A percentile compares a stretch with the other conserved stretches of the same genome.
Evolutionary conservation across 768 basidiomycete genomes (phyloP).

Genomic region (Coprinopsis sp.): DNA sequence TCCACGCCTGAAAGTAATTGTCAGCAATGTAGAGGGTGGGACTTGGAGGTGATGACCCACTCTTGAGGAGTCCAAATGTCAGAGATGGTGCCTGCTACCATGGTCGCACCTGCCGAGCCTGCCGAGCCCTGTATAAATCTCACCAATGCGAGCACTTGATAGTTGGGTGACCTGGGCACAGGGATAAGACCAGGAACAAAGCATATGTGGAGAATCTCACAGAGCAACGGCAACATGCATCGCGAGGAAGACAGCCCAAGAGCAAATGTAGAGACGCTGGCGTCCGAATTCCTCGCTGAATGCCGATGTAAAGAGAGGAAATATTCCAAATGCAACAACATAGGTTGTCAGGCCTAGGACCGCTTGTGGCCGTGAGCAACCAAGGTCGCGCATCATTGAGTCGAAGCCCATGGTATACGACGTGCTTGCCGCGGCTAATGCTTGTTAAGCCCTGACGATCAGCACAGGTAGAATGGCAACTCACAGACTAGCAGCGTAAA

Average conservation of each 20-base stretch:
- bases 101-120: conserved; percentile 64
- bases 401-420: conserved; percentile 52
- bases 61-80: conserved; percentile 61
- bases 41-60: conserved; percentile 27
- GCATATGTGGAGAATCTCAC: conserved; percentile 20
- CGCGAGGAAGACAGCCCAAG: conserved; percentile 42
- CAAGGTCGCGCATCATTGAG: conserved; percentile 51
- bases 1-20: conserved; percentile 50
- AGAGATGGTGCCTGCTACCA: conserved; percentile 66
- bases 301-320: conserved; percentile 62
- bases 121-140: conserved; percentile 60
- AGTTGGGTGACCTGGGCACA: conserved; percentile 34
- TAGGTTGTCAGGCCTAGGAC: conserved; percentile 49
- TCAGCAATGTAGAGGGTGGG: neutral
- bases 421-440: conserved; percentile 46
- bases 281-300: conserved; percentile 74
- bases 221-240: conserved; percentile 45
- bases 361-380: conserved; percentile 41
- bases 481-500: conserved; percentile 46
- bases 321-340: conserved; percentile 55
- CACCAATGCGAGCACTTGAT: conserved; percentile 54
- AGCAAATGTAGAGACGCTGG: conserved; percentile 52
- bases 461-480: conserved; percentile 24
- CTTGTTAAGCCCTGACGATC: neutral
- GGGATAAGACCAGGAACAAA: conserved; percentile 15